Conservation (phyloP, 148 eudicot genomes). For the Oxyria digyna region DNA sequence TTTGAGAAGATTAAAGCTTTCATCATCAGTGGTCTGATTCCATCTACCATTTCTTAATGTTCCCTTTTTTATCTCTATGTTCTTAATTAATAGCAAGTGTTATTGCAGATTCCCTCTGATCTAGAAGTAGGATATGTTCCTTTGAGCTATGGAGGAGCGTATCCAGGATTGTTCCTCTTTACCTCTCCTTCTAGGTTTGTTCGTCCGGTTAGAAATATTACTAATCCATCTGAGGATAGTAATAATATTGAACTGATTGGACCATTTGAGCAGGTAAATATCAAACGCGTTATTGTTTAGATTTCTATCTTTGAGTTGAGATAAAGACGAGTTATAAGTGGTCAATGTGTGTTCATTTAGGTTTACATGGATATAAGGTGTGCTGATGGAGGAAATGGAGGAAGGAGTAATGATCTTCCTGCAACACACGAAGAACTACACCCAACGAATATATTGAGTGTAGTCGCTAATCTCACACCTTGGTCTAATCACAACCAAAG, state of each 20-base stretch:
- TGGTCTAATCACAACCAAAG: conserved; percentile 99
- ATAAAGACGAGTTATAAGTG: neutral
- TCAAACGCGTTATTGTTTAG: neutral
- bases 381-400: conserved; percentile 93
- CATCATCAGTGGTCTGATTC: conserved; percentile 45
- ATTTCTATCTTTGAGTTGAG: no score
- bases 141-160: conserved; percentile 80
- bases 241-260: conserved; percentile 70
- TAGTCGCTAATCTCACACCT: conserved; percentile 83
- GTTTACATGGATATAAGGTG: conserved; percentile 88
- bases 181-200: conserved; percentile 85
- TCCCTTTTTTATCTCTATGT: neutral
- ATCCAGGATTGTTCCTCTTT: conserved; percentile 77
- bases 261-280: conserved; percentile 80
- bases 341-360: conserved; percentile 17
- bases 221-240: conserved; percentile 36
- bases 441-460: conserved; percentile 85
- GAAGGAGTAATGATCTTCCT: conserved; percentile 42
- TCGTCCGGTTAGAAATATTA: conserved; percentile 70
- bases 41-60: conserved; percentile 1
- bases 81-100: neutral
- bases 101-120: conserved; percentile 64
- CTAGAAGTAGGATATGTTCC: conserved; percentile 94
- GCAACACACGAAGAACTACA: conserved; percentile 96
- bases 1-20: conserved; percentile 69